Base-by-base conservation (phyloP, 2,329 filamentous ascomycete genomes). In the Fusarium sulawesiense region DNA sequence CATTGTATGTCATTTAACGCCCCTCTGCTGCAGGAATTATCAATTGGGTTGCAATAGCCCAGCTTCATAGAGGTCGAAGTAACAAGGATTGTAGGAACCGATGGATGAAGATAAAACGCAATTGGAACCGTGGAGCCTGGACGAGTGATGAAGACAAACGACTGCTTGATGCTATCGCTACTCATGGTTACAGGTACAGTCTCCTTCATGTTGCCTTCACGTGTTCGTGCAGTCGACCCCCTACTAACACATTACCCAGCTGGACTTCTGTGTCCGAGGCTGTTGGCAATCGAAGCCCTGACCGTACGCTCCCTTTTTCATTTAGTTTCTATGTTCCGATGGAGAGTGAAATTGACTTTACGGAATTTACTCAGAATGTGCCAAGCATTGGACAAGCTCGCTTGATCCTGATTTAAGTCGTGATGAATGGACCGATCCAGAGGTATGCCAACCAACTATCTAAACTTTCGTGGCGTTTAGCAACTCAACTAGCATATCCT, bases 351-450 rank as follows among this genome's bases (percentile, higher is more conserved):
- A 29, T 29, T 29, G 27, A 29, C 27, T 29, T 29, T 12, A 29
- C 5, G 11, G 4, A 29, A 29, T 12, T 29, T 46, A 27, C 7
- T 37, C 29, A 55, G 51, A 55, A 55, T 55, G 51, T 37, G 51
- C 51, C 51, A 56, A 56, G 21, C 51, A 46, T 56, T 56, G 51
- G 51, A 56, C 51, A 56, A 56, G 51, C 21, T 46, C 51, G 41
- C 41, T 56, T 56, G 41, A 56, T 56, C 51, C 51, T 30, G 51
- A 56, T 46, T 27, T 56, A 21, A 56, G 51, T 29, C 41, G 29
- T 37, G 51, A 37, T 46, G 51, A 29, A 56, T 46, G 51, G 51
- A 56, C 41, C 29, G 41, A 56, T 56, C 41, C 41, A 37, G 51
- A 56, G 51, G 41, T 46, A 56, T 56, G 51, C 41, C 29, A 46